Conservation (phyloP, 2,329 filamentous ascomycete species). For the Phoma herbarum region DNA sequence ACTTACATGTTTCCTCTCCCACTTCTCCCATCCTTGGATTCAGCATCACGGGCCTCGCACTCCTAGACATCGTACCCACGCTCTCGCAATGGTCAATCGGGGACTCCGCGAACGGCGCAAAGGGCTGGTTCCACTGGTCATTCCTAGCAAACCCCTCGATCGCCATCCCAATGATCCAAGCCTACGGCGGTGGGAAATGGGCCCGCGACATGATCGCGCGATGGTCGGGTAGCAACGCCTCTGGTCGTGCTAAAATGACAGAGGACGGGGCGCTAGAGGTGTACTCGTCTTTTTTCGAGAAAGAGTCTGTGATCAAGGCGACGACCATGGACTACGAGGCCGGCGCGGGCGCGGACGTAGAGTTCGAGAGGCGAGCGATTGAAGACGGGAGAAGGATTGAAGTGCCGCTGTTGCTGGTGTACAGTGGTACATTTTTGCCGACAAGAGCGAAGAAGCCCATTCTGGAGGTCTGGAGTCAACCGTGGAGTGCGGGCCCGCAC, state of each 20-base stretch:
- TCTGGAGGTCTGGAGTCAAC: slow-evolving; percentile 59
- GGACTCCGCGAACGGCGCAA: slow-evolving; percentile 52
- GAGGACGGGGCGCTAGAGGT: slow-evolving; percentile 47
- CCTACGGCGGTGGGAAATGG: slow-evolving; percentile 54
- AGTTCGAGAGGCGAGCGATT: slow-evolving; percentile 59
- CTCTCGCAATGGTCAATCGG: slow-evolving; percentile 61
- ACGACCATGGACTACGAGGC: slow-evolving; percentile 67
- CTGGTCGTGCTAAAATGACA: slow-evolving; percentile 22
- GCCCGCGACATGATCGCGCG: slow-evolving; percentile 45
- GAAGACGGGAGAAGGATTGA: slow-evolving; percentile 54
- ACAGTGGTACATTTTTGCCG: slow-evolving; percentile 59
- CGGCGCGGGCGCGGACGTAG: slow-evolving; percentile 61
- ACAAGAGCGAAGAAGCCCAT: slow-evolving; percentile 59
- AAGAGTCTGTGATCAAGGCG: slow-evolving; percentile 55
- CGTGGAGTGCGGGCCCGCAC: slow-evolving; percentile 54
- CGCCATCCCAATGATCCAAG: slow-evolving; percentile 60
- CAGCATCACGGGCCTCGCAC: slow-evolving; percentile 36
- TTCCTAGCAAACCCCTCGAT: slow-evolving; percentile 63
- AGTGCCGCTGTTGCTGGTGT: slow-evolving; percentile 61
- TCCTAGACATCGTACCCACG: slow-evolving; percentile 58
- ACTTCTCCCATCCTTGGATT: slow-evolving; percentile 51
- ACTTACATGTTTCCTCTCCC: slow-evolving; percentile 57
- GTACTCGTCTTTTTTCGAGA: slow-evolving; percentile 55
- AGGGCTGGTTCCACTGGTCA: slow-evolving; percentile 67
- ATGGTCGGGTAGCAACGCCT: slow-evolving; percentile 42